Evolutionary conservation across 2,329 filamentous ascomycete genomes (phyloP).

Genomic region (Colletotrichum musicola): DNA sequence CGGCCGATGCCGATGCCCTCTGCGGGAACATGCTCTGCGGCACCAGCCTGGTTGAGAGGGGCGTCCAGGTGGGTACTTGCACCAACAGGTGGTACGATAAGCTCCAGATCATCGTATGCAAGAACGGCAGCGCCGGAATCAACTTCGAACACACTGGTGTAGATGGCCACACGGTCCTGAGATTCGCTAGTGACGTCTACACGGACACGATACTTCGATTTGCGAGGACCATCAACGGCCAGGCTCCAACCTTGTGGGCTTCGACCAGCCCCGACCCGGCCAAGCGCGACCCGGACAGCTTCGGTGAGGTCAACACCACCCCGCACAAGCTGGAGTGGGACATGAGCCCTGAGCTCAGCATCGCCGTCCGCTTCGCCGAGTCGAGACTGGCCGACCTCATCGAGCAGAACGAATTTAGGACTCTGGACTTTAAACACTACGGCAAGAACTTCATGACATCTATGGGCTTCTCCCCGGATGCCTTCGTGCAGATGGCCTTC

Average conservation of each 20-base stretch:
- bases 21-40: constrained; percentile 99
- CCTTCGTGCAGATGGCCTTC: constrained; percentile 99
- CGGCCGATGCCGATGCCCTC: constrained; percentile 82
- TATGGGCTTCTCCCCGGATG: constrained; percentile 96
- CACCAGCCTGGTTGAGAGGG: constrained; percentile 89
- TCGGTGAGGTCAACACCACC: constrained; percentile 92
- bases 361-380: constrained; percentile 94
- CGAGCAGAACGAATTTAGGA: constrained; percentile 95
- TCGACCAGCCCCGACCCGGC: constrained; percentile 91
- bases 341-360: constrained; percentile 90
- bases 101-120: constrained; percentile 98
- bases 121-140: constrained; percentile 97
- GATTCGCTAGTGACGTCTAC: constrained; percentile 96
- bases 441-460: constrained; percentile 98
- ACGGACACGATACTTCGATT: constrained; percentile 98
- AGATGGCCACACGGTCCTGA: constrained; percentile 95
- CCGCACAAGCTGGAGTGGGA: constrained; percentile 98
- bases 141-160: constrained; percentile 99
- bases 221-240: constrained; percentile 93
- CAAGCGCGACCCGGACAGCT: constrained; percentile 90
- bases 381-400: constrained; percentile 94
- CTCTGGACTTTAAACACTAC: constrained; percentile 88
- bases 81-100: constrained; percentile 99
- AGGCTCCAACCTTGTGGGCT: constrained; percentile 92
- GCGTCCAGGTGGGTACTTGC: constrained; percentile 96